Conservation (phyloP, 1,284 basidiomycete species). For the Kwoniella shivajii region DNA sequence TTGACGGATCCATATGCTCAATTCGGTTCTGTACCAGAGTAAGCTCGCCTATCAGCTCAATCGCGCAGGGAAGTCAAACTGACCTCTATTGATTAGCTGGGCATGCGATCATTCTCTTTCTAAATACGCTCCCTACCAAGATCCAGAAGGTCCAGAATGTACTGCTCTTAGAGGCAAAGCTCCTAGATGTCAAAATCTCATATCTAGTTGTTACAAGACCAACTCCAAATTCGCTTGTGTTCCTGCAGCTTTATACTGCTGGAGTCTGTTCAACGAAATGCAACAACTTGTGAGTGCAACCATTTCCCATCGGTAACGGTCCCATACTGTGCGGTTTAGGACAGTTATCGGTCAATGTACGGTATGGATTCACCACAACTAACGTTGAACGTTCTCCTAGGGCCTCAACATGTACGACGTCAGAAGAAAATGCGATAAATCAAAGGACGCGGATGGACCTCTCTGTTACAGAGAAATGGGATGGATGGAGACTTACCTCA, state of each 20-base stretch:
- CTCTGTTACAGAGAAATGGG: slow-evolving; percentile 75
- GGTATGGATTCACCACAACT: background rate
- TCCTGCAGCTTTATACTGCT: slow-evolving; percentile 57
- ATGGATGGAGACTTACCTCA: slow-evolving; percentile 80
- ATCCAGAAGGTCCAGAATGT: slow-evolving; percentile 48
- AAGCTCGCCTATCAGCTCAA: slow-evolving; percentile 8
- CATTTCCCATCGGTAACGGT: no score
- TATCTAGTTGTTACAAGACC: slow-evolving; percentile 53
- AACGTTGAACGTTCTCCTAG: no score
- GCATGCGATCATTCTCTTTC: slow-evolving; percentile 38
- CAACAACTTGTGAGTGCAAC: slow-evolving; percentile 50
- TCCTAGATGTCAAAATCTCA: slow-evolving; percentile 49
- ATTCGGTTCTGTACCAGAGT: slow-evolving; percentile 75
- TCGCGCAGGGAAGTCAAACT: no score
- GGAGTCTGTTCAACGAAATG: slow-evolving; percentile 58
- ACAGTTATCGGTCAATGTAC: slow-evolving; percentile 30
- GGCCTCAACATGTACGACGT: slow-evolving; percentile 73
- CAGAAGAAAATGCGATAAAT: slow-evolving; percentile 69
- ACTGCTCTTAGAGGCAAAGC: slow-evolving; percentile 38
- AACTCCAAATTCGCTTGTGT: slow-evolving; percentile 60
- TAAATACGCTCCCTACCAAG: slow-evolving; percentile 41
- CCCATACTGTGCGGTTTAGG: no score
- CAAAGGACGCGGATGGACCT: slow-evolving; percentile 59
- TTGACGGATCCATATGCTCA: slow-evolving; percentile 74
- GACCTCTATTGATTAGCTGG: slow-evolving; percentile 55